Base-by-base conservation (phyloP, 352 stramenopile genomes). In the Salisapilia sapeloensis region DNA sequence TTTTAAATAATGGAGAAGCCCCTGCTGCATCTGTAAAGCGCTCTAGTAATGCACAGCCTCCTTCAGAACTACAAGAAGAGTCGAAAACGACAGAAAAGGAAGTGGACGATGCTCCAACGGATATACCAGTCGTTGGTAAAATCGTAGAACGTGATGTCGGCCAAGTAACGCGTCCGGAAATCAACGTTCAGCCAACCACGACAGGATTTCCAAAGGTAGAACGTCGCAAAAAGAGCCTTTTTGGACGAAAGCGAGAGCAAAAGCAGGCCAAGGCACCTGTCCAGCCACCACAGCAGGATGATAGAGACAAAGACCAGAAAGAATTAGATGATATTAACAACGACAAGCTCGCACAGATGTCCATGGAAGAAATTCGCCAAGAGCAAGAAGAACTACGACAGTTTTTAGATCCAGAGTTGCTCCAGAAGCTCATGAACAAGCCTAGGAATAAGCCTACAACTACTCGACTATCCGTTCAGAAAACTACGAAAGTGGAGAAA, bases 121-220 rank as follows among this genome's bases (percentile, higher is more conserved):
- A 29, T n/a, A 40, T 48, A 8, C 56, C 62, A 28, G 46, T 83
- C 39, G 50, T 83, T 4, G 61, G 63, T 13, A 24, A 39, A 8
- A 69, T 90, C 15, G 46, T 78, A 16, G 70, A 86, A 47, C 66
- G 74, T n/a, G 49, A 69, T 5, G 52, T 76, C 14, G 29, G 63
- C 6, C 34, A 51, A 12, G 20, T 63, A 34, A 57, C 56, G 21
- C 50, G 59, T 22, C 31, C 40, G 14, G 56, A 53, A 34, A 41
- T 57, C 34, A 27, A 47, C 13, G 39, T 76, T 17, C 30, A 40
- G 28, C 34, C 43, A 12, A 46, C 53, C 12, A 16, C 46, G 5
- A 48, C 44, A 1, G 74, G 74, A 10, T 90, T 90, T 50, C 74
- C 74, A n/a, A 39, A 22, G 9, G 56, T 75, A 3, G 53, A 43